These are phyloP conservation scores for Saccharomycopsis phalli DNA, from an alignment of 1,139 yeast species.

Conservation along the genomic window DNA sequence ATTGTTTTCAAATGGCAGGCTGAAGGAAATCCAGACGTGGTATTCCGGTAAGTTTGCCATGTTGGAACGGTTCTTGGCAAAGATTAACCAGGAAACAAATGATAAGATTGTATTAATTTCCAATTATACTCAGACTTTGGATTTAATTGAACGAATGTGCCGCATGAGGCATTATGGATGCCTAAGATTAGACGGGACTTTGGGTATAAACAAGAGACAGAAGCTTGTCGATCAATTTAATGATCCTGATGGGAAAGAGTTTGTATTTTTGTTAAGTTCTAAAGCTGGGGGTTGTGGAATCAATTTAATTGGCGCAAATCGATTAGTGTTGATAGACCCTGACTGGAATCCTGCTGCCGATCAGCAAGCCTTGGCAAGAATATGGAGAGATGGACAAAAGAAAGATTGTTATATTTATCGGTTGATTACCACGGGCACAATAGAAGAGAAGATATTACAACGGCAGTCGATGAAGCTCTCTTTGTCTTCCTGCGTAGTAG, in stretches of 20 bases:
- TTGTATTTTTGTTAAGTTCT: constrained; percentile 79
- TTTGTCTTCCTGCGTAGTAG: constrained; percentile 91
- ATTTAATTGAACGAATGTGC: constrained; percentile 81
- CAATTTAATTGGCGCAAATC: constrained; percentile 90
- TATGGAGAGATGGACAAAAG: constrained; percentile 98
- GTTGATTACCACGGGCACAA: constrained; percentile 89
- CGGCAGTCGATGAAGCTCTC: constrained; percentile 95
- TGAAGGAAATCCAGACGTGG: constrained; percentile 56
- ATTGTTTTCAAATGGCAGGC: constrained; percentile 29
- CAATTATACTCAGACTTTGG: constrained; percentile 89
- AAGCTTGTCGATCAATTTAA: constrained; percentile 86
- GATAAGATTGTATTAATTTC: constrained; percentile 93
- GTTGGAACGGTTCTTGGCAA: constrained; percentile 61
- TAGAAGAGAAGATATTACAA: constrained; percentile 93
- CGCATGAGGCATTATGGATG: constrained; percentile 64
- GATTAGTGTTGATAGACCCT: constrained; percentile 83
- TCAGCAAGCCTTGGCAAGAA: constrained; percentile 95
- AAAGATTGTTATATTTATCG: constrained; percentile 93
- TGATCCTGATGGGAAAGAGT: constrained; percentile 82
- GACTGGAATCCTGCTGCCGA: constrained; percentile 99
- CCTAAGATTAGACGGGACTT: constrained; percentile 85
- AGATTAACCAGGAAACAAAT: constrained; percentile 71
- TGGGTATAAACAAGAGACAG: constrained; percentile 88
- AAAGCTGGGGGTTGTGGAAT: constrained; percentile 99
- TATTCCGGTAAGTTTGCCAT: constrained; percentile 52